Percentiles rank a stretch among this genome's conserved stretches.
These are phyloP conservation scores for Globisporangium cystogenes DNA, from an alignment of 352 stramenopile species.

Conservation along the genomic window DNA sequence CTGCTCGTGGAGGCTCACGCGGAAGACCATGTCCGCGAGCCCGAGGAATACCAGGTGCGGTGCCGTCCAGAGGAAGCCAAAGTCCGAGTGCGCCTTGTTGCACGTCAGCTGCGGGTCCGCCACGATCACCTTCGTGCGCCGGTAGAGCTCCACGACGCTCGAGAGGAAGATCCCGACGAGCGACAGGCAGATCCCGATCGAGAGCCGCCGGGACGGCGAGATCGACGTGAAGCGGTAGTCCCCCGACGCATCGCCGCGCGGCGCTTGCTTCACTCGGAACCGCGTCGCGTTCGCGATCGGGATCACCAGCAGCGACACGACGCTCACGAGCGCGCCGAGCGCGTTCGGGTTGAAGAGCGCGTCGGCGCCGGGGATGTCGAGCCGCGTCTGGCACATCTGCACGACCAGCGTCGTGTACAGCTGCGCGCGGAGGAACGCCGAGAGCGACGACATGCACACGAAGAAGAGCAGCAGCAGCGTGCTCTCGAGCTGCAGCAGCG, in stretches of 20 bases:
- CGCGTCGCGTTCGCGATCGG: conserved; percentile 11
- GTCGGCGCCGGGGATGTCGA: conserved; percentile 23
- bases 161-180: conserved; percentile 64
- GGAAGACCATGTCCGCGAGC: conserved; percentile 54
- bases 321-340: conserved; percentile 14
- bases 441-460: conserved; percentile 37
- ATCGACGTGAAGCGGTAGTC: conserved; percentile 8
- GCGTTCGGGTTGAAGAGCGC: conserved; percentile 36
- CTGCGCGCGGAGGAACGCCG: conserved; percentile 60
- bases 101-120: conserved; percentile 17
- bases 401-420: conserved; percentile 63
- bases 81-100: conserved; percentile 28
- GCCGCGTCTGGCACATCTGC: conserved; percentile 54
- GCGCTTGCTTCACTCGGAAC: neutral
- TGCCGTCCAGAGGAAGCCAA: conserved; percentile 46
- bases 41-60: conserved; percentile 53
- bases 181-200: conserved; percentile 44
- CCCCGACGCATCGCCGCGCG: neutral
- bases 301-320: conserved; percentile 14
- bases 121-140: conserved; percentile 27
- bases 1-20: conserved; percentile 51
- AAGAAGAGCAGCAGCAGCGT: conserved; percentile 28
- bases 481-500: conserved; percentile 18
- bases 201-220: conserved; percentile 30
- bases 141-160: conserved; percentile 75